These are phyloP conservation scores for Fusarium camptoceras DNA, from an alignment of 2,329 filamentous ascomycete species.

Conservation along the genomic window DNA sequence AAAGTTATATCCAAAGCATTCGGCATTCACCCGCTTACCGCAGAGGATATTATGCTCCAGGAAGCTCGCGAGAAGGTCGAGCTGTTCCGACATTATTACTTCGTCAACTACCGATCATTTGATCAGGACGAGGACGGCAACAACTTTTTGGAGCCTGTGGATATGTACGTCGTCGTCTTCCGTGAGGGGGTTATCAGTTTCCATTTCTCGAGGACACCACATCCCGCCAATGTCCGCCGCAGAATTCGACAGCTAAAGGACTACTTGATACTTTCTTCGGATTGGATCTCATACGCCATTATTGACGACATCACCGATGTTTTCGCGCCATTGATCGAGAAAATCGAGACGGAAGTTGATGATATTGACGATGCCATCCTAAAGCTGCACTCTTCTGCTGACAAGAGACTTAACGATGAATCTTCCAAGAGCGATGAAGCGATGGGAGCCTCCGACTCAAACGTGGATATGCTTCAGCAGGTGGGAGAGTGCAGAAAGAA, in stretches of 20 bases:
- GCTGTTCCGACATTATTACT: conserved; percentile 97
- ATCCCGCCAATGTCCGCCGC: conserved; percentile 94
- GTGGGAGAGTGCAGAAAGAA: conserved; percentile 96
- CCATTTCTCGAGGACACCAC: conserved; percentile 95
- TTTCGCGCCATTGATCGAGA: conserved; percentile 90
- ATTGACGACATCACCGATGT: conserved; percentile 99
- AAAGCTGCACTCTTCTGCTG: conserved; percentile 75
- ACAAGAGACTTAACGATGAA: conserved; percentile 55
- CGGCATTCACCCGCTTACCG: conserved; percentile 93
- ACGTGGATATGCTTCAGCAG: conserved; percentile 87
- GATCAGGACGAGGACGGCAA: conserved; percentile 93
- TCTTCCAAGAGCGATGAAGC: conserved; percentile 63
- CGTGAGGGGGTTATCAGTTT: conserved; percentile 95
- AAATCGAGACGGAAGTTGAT: conserved; percentile 95
- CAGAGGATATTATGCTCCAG: conserved; percentile 97
- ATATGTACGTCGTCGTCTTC: conserved; percentile 98
- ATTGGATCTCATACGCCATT: conserved; percentile 98
- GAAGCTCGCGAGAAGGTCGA: conserved; percentile 98
- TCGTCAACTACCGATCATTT: conserved; percentile 97
- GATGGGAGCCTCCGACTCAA: conserved; percentile 58
- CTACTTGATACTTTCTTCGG: conserved; percentile 90
- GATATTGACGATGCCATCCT: conserved; percentile 95
- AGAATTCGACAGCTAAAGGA: conserved; percentile 94
- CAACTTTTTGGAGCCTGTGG: conserved; percentile 92
- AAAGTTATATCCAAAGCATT: conserved; percentile 92